A percentile compares a stretch with the other conserved stretches of the same genome.
Conservation (phyloP, 2,329 filamentous ascomycete genomes). For the Talaromyces sp. region DNA sequence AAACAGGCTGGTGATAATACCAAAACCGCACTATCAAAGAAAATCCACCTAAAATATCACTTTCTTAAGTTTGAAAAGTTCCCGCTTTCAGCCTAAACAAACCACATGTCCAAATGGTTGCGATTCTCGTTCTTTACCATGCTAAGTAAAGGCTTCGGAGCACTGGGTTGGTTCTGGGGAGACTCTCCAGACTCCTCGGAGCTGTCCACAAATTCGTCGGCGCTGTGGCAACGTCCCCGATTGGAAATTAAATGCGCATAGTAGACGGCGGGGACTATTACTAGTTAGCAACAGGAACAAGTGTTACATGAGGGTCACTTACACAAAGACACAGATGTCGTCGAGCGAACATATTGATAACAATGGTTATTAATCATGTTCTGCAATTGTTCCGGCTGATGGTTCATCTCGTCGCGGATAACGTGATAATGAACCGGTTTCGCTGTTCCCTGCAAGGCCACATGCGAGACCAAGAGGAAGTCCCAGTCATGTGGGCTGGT, state of each 20-base stretch:
- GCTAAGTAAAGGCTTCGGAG: conserved; percentile 1
- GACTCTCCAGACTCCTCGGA: conserved; percentile 23
- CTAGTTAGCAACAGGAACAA: conserved; percentile 6
- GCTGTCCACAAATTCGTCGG: conserved; percentile 6
- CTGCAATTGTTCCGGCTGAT: conserved; percentile 65
- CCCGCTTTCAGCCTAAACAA: conserved; percentile 2
- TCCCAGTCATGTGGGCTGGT: conserved; percentile 89
- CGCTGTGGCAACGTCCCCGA: conserved; percentile 56
- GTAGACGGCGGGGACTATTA: conserved; percentile 71
- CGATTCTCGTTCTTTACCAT: conserved; percentile 10
- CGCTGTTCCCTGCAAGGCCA: conserved; percentile 88
- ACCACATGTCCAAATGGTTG: conserved; percentile 16
- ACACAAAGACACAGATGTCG: conserved; percentile 80
- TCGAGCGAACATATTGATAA: conserved; percentile 88
- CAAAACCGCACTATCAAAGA: not conserved
- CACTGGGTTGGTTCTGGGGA: not conserved
- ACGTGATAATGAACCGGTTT: conserved; percentile 90
- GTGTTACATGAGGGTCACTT: conserved; percentile 16
- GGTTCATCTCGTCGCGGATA: conserved; percentile 71
- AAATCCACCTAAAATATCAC: not conserved
- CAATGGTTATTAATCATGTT: conserved; percentile 91
- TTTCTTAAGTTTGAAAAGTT: not conserved
- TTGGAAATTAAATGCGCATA: conserved; percentile 87
- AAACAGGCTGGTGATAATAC: not conserved
- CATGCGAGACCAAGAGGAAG: conserved; percentile 68